Conservation (phyloP, 2,329 filamentous ascomycete species). For the Phaeosphaeria sp. region DNA sequence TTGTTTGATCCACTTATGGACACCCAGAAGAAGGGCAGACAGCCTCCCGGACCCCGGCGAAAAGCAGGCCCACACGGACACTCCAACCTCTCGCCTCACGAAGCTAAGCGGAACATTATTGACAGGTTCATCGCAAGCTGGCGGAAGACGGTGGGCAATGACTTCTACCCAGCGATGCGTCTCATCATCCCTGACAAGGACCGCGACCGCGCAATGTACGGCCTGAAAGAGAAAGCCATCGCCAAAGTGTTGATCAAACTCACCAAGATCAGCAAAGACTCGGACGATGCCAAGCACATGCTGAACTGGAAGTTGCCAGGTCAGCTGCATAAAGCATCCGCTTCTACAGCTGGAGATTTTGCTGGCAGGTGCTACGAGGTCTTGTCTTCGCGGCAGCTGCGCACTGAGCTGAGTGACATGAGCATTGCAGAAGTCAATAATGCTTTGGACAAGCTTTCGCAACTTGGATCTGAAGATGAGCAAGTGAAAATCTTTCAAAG, state of each 20-base stretch:
- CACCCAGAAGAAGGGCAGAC: constrained; percentile 72
- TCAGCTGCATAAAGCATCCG: constrained; percentile 49
- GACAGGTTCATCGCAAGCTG: constrained; percentile 85
- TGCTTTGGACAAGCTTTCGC: constrained; percentile 78
- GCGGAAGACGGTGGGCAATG: constrained; percentile 85
- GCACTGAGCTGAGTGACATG: constrained; percentile 76
- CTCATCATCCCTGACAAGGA: constrained; percentile 94
- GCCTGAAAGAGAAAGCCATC: constrained; percentile 89
- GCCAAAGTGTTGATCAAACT: constrained; percentile 90
- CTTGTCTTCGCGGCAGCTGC: constrained; percentile 81
- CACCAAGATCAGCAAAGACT: constrained; percentile 89
- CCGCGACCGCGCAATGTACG: constrained; percentile 88
- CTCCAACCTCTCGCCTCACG: constrained; percentile 71
- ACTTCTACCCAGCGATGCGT: constrained; percentile 91
- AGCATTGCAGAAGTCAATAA: constrained; percentile 89
- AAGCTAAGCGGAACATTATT: constrained; percentile 81
- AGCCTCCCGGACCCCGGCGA: constrained; percentile 61
- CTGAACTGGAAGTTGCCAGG: constrained; percentile 93
- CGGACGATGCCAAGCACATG: constrained; percentile 84
- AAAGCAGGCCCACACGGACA: constrained; percentile 67
- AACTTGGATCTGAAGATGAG: constrained; percentile 78
- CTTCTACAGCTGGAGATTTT: constrained; percentile 83
- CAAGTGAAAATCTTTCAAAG: constrained; percentile 80
- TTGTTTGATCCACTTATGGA: constrained; percentile 84
- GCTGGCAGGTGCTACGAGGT: constrained; percentile 87